Conservation (phyloP, 495 filamentous ascomycete species). For the Penicillium pulvis region DNA sequence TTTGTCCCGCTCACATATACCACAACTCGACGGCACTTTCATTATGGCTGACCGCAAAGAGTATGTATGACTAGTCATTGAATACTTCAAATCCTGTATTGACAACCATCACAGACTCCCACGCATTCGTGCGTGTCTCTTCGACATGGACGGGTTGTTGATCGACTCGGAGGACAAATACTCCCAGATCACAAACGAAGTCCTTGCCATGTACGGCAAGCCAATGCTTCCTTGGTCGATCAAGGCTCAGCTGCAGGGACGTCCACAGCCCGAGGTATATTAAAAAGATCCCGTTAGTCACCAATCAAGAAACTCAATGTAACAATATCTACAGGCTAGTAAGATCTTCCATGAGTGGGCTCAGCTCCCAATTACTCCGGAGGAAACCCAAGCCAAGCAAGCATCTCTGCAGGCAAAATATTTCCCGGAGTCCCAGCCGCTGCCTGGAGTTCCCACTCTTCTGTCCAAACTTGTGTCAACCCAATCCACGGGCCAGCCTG, state of each 20-base stretch:
- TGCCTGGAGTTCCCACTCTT: constrained; percentile 76
- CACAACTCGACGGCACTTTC: constrained; percentile 4
- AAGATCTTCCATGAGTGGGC: constrained; percentile 82
- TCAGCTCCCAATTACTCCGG: constrained; percentile 70
- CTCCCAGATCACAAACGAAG: constrained; percentile 76
- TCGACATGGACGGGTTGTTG: constrained; percentile 97
- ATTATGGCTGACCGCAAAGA: constrained; percentile 20
- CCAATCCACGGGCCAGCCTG: constrained; percentile 44
- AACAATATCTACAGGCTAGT: constrained; percentile 23
- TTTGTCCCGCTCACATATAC: constrained; percentile 3
- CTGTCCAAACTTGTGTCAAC: constrained; percentile 55
- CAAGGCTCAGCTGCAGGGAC: constrained; percentile 95
- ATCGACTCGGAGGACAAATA: constrained; percentile 95
- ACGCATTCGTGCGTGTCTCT: constrained; percentile 87
- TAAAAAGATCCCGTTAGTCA: neutral
- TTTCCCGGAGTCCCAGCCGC: constrained; percentile 72
- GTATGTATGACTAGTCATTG: constrained; percentile 7
- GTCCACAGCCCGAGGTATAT: constrained; percentile 69
- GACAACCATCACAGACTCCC: constrained; percentile 55
- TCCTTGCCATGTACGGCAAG: constrained; percentile 73
- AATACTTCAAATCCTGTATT: constrained; percentile 2
- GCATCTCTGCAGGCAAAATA: constrained; percentile 62
- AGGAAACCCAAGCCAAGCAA: constrained; percentile 63
- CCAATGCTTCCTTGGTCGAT: constrained; percentile 83
- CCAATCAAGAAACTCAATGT: neutral